These are phyloP conservation scores for Colletotrichum sp. DNA, from an alignment of 2,329 filamentous ascomycete genomes.

Conservation along the genomic window DNA sequence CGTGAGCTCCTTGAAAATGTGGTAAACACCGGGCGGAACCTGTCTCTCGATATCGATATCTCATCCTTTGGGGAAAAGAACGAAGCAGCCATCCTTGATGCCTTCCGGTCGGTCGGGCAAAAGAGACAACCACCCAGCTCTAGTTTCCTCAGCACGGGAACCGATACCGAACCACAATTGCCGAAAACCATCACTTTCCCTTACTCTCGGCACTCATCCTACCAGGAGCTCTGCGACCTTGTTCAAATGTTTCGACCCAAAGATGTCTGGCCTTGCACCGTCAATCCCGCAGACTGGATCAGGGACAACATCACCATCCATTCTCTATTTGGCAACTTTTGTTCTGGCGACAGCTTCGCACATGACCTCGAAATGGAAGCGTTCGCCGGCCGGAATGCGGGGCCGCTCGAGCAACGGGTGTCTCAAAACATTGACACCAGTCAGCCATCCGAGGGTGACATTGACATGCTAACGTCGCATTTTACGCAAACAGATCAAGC, in stretches of 20 bases:
- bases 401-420: background rate
- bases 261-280: constrained; percentile 85
- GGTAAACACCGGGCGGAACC: constrained; percentile 30
- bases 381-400: constrained; percentile 6
- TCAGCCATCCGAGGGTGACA: background rate
- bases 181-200: constrained; percentile 67
- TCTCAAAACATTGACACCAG: background rate
- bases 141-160: background rate
- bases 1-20: constrained; percentile 19
- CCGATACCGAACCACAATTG: constrained; percentile 24
- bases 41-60: constrained; percentile 35
- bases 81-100: constrained; percentile 27
- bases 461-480: background rate
- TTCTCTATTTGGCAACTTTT: constrained; percentile 74
- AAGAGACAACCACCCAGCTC: constrained; percentile 17
- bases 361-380: constrained; percentile 67
- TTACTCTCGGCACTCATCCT: constrained; percentile 89
- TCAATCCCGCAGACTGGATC: constrained; percentile 66
- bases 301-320: constrained; percentile 63
- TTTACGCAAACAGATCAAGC: background rate
- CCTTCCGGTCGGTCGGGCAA: constrained; percentile 27
- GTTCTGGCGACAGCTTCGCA: constrained; percentile 62
- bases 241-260: constrained; percentile 70
- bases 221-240: constrained; percentile 76
- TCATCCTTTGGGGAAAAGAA: constrained; percentile 30